These are phyloP conservation scores for Ilex aquifolium DNA, from an alignment of 257 asterid genomes.

Conservation along the genomic window DNA sequence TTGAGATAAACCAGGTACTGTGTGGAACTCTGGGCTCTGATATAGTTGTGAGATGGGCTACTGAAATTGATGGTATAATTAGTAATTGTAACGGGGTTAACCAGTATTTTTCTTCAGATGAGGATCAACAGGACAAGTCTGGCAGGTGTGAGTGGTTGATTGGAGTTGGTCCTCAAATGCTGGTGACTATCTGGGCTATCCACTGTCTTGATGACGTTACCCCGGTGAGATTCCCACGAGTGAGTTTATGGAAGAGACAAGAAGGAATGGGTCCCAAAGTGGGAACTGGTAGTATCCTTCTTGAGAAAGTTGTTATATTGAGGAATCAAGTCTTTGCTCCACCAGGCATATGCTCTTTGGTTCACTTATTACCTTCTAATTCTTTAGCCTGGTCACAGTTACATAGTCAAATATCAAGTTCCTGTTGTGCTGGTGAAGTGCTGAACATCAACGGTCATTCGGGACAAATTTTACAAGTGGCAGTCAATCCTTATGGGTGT, in stretches of 20 bases:
- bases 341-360: conserved; percentile 61
- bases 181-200: conserved; percentile 67
- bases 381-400: conserved; percentile 64
- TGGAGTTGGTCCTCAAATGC: conserved; percentile 67
- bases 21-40: conserved; percentile 61
- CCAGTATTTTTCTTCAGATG: conserved; percentile 42
- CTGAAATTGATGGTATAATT: conserved; percentile 53
- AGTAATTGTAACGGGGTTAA: conserved; percentile 35
- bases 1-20: conserved; percentile 73
- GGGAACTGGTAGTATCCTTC: conserved; percentile 39
- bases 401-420: conserved; percentile 39
- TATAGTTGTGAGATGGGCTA: conserved; percentile 71
- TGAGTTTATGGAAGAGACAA: conserved; percentile 74
- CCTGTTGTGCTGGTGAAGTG: conserved; percentile 45
- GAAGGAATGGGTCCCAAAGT: conserved; percentile 33
- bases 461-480: conserved; percentile 64
- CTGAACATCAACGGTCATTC: conserved; percentile 60
- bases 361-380: conserved; percentile 58
- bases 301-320: conserved; percentile 50
- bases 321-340: conserved; percentile 70
- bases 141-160: conserved; percentile 90
- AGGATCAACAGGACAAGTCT: conserved; percentile 47
- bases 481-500: conserved; percentile 63
- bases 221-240: conserved; percentile 91
- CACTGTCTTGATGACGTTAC: conserved; percentile 93